A percentile compares a stretch with the other conserved stretches of the same genome.
phyloP scores from a whole-genome alignment of 768 basidiomycete genomes.

The Xerocomellus chrysenteron region DNA sequence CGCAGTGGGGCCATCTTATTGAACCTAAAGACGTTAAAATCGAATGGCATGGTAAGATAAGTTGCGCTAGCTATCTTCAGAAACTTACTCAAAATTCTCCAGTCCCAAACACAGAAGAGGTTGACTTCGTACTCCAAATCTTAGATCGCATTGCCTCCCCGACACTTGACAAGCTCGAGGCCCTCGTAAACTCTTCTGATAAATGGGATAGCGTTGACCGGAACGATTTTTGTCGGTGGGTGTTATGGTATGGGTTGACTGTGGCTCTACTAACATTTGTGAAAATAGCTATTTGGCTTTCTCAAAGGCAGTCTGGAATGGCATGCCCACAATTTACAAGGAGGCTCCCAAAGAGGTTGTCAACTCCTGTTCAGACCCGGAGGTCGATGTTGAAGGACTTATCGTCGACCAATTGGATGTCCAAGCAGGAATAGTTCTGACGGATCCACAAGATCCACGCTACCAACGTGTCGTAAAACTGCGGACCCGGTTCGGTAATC shows the following conservation, averaged over 20 bases:
- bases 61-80: not conserved
- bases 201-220: conserved; percentile 66
- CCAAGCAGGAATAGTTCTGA: conserved; percentile 71
- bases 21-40: conserved; percentile 76
- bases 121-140: conserved; percentile 77
- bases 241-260: not conserved
- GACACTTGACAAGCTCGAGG: conserved; percentile 64
- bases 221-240: conserved; percentile 83
- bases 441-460: conserved; percentile 69
- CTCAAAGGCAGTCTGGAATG: conserved; percentile 73
- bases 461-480: conserved; percentile 62
- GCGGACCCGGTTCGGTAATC: conserved; percentile 62
- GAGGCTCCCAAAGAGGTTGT: conserved; percentile 55
- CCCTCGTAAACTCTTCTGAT: conserved; percentile 49
- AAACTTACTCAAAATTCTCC: conserved; percentile 31
- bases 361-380: conserved; percentile 56
- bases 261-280: not conserved
- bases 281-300: conserved; percentile 60
- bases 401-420: conserved; percentile 65
- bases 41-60: conserved; percentile 76
- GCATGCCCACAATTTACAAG: conserved; percentile 68
- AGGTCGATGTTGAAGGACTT: conserved; percentile 68
- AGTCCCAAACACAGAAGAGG: conserved; percentile 53
- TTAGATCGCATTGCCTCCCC: conserved; percentile 68
- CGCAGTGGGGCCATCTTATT: conserved; percentile 80